A percentile compares a stretch with the other conserved stretches of the same genome.
Conservation (phyloP, 345 rosid genomes). For the Luvunga scandens region DNA sequence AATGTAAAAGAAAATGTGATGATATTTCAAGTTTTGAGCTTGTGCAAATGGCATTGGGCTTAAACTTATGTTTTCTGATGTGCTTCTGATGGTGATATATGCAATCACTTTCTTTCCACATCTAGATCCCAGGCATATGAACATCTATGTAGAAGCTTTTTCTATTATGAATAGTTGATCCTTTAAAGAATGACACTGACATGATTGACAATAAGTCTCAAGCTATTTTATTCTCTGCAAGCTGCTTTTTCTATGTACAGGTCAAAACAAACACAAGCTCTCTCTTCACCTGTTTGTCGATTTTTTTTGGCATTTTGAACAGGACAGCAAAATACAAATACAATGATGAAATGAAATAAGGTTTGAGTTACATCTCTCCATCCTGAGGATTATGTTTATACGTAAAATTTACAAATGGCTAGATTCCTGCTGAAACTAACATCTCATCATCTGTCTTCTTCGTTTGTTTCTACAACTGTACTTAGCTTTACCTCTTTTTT, state of each 20-base stretch:
- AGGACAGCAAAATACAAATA: neutral
- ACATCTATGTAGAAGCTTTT: too few species aligned
- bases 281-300: neutral
- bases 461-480: conserved; percentile 23
- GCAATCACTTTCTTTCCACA: too few species aligned
- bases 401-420: neutral
- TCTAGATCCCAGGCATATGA: too few species aligned
- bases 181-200: neutral
- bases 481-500: conserved; percentile 17
- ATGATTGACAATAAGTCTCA: neutral
- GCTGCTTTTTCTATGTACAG: neutral
- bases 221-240: neutral
- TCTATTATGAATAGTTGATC: neutral
- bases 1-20: neutral
- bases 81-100: neutral
- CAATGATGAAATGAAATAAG: neutral
- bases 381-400: neutral
- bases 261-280: neutral
- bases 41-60: neutral
- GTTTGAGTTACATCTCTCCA: neutral
- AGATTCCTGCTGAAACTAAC: neutral
- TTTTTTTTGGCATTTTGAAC: neutral
- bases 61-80: neutral
- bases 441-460: conserved; percentile 15
- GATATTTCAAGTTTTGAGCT: neutral